Evolutionary conservation across 257 asterid species (phyloP), one percentile per base, ranked within the genome.

Genomic region (Coffea canephora): DNA sequence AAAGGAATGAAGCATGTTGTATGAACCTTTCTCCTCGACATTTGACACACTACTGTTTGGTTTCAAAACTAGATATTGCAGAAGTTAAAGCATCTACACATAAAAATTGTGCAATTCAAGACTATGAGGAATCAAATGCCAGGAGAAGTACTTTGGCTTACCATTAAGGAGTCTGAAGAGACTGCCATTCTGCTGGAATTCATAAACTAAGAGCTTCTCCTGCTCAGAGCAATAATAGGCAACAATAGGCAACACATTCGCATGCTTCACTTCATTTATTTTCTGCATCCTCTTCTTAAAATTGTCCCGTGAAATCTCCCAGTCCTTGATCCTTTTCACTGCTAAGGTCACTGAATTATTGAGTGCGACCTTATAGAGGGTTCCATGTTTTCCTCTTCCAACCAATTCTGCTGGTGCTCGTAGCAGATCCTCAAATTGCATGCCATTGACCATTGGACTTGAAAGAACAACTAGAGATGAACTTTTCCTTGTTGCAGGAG

Each of bases 181-280:
- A 74, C 91, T 89, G 75, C 95, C 98, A 68, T 85, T 90, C 18
- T 83, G 80, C 67, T 90, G 98, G 75, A 88, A 90, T 73, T 91
- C 90, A 81, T 90, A 93, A 50, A 91, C 95, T 80, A 88, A 39
- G 65, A 93, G 93, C 76, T 88, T 92, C 83, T 93, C 98, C 73
- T 87, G 90, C 74, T 81, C 87, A 25, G 98, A 93, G 73, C 95
- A 87, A 65, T 93, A 93, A 81, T 86, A 91, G 8, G 97, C 97
- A n/a, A 89, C 59, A 46, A 86, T 75, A 18, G 92, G 96, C 89
- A 88, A 34, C 46, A 91, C 90, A 80, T 86, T 83, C 1, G 68
- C 83, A 85, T 93, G 96, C 79, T 77, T 90, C 80, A 84, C 87
- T 74, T 77, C 57, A 50, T 91, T 89, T 11, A 90, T 83, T 81